Base-by-base conservation (phyloP, 2,329 filamentous ascomycete species). In the Chaetomium strumarium region DNA sequence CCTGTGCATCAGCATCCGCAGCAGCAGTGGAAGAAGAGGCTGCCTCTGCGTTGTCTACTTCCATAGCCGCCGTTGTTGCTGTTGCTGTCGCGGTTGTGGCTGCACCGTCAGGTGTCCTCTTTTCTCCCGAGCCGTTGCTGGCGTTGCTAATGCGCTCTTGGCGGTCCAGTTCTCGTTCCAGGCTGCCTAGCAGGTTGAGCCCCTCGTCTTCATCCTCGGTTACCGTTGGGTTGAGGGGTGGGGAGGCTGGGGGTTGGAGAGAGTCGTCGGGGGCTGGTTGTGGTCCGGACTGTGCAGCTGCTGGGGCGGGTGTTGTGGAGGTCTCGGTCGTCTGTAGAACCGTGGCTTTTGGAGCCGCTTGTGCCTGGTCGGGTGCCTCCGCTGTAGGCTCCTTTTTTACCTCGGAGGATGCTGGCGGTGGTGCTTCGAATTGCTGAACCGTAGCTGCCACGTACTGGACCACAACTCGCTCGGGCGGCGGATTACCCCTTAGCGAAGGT, bases 121-220 rank as follows among this genome's bases (percentile, higher is more conserved):
- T 37, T 3, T 3, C 34, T n/a, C 17, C 34, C 13, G 38, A 19
- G 3, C 24, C 19, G 51, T 40, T 20, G 19, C 36, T 42, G 24
- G 42, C 51, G 29, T 48, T 55, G 40, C 58, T 56, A 24, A 59
- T 36, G 16, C 51, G 51, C 38, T 60, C 63, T 52, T 75, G 72
- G 31, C 70, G 68, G 51, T 75, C 70, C 34, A 76, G 66, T 33
- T 72, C 74, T 1, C 72, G 67, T 58, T 76, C 70, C 1, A 76
- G 61, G n/a, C 68, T 71, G n/a, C 68, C 70, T 19, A 76, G 68
- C 34, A 76, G 51, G 59, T 77, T 73, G 8, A 71, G 67, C 24
- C 72, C 71, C 13, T 70, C 68, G 2, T 67, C 63, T 31, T 65
- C 66, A 16, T 67, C 65, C 10, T 68, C 60, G 14, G 58, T 55